A percentile compares a stretch with the other conserved stretches of the same genome.
Conservation (phyloP, 192 early-diverging fungal species). For the Entophlyctis helioformis region DNA sequence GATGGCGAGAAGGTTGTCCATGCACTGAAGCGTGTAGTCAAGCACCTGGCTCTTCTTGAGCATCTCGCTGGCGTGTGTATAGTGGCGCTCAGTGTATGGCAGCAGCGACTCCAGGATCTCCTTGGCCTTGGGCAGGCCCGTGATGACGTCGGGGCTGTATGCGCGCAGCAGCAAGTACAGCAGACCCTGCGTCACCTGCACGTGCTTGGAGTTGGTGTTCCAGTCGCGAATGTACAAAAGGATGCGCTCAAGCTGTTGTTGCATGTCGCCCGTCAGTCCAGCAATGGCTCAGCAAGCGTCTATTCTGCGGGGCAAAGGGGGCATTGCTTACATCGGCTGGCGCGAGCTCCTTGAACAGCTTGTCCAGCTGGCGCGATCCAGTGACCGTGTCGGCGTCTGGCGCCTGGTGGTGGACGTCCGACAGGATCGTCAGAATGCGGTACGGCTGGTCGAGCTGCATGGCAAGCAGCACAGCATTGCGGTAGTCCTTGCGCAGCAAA, state of each 20-base stretch:
- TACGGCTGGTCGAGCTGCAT: conserved; percentile 84
- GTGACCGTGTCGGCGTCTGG: conserved; percentile 33
- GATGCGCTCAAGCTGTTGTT: conserved; percentile 65
- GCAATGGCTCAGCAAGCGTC: too few species aligned
- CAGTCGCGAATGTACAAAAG: conserved; percentile 79
- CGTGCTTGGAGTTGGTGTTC: conserved; percentile 86
- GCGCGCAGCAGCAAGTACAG: conserved; percentile 63
- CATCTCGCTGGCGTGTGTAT: conserved; percentile 61
- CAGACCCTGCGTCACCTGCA: conserved; percentile 66
- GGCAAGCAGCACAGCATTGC: conserved; percentile 79
- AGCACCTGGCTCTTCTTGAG: conserved; percentile 75
- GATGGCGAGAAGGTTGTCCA: conserved; percentile 40
- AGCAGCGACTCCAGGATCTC: conserved; percentile 72
- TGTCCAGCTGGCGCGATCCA: conserved; percentile 56
- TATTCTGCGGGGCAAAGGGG: too few species aligned
- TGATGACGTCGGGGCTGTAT: conserved; percentile 53
- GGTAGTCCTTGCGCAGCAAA: conserved; percentile 78
- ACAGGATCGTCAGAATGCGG: conserved; percentile 56
- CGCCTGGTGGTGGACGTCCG: conserved; percentile 1
- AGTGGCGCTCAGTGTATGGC: conserved; percentile 89
- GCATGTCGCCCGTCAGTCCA: too few species aligned
- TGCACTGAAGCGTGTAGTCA: conserved; percentile 82
- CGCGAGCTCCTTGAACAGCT: conserved; percentile 51
- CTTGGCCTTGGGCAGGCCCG: conserved; percentile 68
- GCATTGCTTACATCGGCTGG: conserved; percentile 9